Conservation (phyloP, 306 rosid species). For the Lotus japonicus region DNA sequence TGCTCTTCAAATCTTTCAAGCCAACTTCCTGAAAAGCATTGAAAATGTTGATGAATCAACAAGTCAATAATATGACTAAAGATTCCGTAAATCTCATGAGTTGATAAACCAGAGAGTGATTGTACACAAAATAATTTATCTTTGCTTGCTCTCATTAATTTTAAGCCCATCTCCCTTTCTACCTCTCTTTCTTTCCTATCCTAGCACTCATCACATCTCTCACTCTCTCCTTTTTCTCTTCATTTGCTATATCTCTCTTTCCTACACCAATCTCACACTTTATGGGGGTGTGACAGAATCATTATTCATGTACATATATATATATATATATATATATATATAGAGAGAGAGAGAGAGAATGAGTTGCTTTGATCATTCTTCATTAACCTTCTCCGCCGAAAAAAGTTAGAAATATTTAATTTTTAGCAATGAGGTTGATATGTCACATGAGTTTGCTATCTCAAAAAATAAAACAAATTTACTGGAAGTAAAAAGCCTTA, state of each 20-base stretch:
- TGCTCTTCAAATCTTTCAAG: constrained; percentile 70
- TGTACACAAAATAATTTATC: too few species aligned
- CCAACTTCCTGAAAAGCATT: constrained; percentile 56
- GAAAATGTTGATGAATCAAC: background rate
- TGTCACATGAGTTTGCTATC: background rate
- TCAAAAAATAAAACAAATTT: background rate
- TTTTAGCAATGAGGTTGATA: background rate
- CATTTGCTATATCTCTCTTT: too few species aligned
- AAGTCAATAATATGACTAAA: background rate
- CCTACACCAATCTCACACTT: too few species aligned
- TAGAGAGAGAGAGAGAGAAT: too few species aligned
- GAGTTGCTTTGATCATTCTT: background rate
- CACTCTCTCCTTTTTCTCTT: too few species aligned
- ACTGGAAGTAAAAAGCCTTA: background rate
- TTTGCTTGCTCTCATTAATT: too few species aligned
- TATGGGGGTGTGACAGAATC: too few species aligned
- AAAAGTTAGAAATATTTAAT: background rate
- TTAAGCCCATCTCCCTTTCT: too few species aligned
- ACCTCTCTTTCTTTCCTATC: too few species aligned
- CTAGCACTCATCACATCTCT: too few species aligned
- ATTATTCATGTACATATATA: too few species aligned
- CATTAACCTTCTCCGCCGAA: background rate
- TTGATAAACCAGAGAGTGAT: background rate
- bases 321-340: too few species aligned
- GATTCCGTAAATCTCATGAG: background rate